Evolutionary conservation across 768 basidiomycete genomes (phyloP).

Genomic region (Boletus reticuloceps): DNA sequence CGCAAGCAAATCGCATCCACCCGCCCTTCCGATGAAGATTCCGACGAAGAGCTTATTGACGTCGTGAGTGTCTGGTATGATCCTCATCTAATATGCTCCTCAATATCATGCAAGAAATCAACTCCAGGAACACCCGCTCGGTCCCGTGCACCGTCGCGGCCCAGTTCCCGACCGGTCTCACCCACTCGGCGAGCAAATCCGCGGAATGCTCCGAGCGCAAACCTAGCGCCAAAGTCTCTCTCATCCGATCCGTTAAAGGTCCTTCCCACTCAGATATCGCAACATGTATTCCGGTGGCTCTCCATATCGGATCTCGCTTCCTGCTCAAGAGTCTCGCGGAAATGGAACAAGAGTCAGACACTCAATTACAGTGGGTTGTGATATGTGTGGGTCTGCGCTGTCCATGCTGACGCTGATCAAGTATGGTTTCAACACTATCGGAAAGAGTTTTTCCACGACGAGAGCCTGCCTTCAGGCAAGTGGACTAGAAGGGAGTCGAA

Average conservation of each 20-base stretch:
- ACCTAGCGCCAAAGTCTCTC: slow-evolving; percentile 18
- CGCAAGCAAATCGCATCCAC: slow-evolving; percentile 17
- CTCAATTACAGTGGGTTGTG: slow-evolving; percentile 75
- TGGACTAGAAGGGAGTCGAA: slow-evolving; percentile 96
- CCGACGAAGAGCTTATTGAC: slow-evolving; percentile 66
- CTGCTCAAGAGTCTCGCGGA: slow-evolving; percentile 77
- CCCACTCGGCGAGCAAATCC: slow-evolving; percentile 19
- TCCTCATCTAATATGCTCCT: slow-evolving; percentile 4
- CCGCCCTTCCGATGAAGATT: slow-evolving; percentile 43
- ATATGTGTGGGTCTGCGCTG: not conserved
- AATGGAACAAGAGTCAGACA: slow-evolving; percentile 88
- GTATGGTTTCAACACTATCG: slow-evolving; percentile 95
- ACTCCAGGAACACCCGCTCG: slow-evolving; percentile 64
- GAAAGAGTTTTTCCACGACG: slow-evolving; percentile 83
- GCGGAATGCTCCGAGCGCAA: slow-evolving; percentile 27
- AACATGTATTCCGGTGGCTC: slow-evolving; percentile 69
- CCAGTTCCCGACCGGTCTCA: slow-evolving; percentile 46
- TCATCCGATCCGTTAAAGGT: slow-evolving; percentile 59
- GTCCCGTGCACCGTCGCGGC: slow-evolving; percentile 53
- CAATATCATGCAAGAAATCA: slow-evolving; percentile 48
- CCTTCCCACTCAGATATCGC: slow-evolving; percentile 80
- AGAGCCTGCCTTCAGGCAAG: slow-evolving; percentile 73
- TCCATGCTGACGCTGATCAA: slow-evolving; percentile 30
- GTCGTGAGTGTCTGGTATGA: slow-evolving; percentile 48
- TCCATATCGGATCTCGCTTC: slow-evolving; percentile 64